phyloP scores from a whole-genome alignment of 352 stramenopile genomes.

The Peronospora tabacina region DNA sequence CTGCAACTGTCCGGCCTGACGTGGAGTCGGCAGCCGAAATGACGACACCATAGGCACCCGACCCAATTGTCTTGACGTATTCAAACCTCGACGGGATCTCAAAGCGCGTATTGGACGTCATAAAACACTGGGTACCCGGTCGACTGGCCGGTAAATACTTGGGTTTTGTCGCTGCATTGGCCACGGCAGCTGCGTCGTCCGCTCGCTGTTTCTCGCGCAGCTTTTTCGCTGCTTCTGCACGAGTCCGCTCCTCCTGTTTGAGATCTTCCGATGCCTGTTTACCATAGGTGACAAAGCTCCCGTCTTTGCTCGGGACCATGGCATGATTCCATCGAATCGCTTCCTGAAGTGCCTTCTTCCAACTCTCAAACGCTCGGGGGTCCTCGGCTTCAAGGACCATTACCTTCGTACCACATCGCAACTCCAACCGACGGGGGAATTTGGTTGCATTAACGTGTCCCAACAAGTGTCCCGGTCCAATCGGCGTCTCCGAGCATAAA shows the following conservation, averaged over 20 bases:
- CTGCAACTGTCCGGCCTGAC: conserved; percentile 46
- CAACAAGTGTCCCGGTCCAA: conserved; percentile 59
- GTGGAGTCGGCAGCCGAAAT: conserved; percentile 61
- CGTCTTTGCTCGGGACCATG: conserved; percentile 76
- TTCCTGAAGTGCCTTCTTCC: conserved; percentile 70
- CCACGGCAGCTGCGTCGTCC: conserved; percentile 49
- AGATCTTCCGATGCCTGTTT: conserved; percentile 69
- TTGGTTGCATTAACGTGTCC: conserved; percentile 43
- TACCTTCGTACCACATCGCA: conserved; percentile 62
- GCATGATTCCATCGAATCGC: conserved; percentile 83
- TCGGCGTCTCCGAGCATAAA: conserved; percentile 76
- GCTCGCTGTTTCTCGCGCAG: conserved; percentile 65
- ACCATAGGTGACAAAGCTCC: conserved; percentile 71
- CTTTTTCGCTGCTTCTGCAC: conserved; percentile 64
- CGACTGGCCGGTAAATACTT: conserved; percentile 74
- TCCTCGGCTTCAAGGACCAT: conserved; percentile 71
- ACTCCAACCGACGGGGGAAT: conserved; percentile 53
- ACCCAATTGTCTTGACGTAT: conserved; percentile 85
- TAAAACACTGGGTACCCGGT: conserved; percentile 68
- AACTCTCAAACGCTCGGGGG: conserved; percentile 42
- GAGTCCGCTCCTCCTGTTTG: conserved; percentile 58
- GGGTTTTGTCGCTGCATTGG: conserved; percentile 69
- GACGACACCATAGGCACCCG: conserved; percentile 88
- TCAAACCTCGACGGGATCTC: conserved; percentile 73
- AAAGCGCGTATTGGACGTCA: conserved; percentile 79